Evolutionary conservation across 1,139 yeast species (phyloP).

Genomic region (Pichia sp.): DNA sequence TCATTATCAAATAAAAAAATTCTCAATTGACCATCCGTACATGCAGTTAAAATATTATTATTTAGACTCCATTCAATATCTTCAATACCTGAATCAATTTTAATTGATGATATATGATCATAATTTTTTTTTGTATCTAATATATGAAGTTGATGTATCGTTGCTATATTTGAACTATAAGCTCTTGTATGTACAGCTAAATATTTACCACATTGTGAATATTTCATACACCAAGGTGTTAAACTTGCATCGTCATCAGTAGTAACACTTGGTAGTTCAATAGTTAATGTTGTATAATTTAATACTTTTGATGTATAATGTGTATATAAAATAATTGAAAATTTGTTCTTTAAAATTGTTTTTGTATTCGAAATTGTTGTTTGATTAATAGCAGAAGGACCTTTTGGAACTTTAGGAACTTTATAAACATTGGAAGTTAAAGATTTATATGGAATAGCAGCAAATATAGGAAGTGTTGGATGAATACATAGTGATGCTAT

Average conservation of each 20-base stretch:
- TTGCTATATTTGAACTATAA: not conserved
- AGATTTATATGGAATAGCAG: not conserved
- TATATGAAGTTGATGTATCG: constrained; percentile 2
- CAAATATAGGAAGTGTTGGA: not conserved
- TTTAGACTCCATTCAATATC: constrained; percentile 11
- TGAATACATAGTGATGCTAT: not conserved
- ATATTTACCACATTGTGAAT: constrained; percentile 11
- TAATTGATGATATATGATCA: not conserved
- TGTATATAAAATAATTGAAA: constrained; percentile 1
- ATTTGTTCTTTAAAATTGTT: not conserved
- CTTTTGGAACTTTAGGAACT: not conserved
- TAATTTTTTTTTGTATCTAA: constrained; percentile 6
- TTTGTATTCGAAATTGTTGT: not conserved
- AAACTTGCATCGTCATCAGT: not conserved
- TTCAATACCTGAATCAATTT: constrained; percentile 2
- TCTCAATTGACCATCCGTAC: constrained; percentile 11
- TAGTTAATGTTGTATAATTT: constrained; percentile 3
- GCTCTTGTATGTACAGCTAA: constrained; percentile 10
- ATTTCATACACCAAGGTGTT: constrained; percentile 8
- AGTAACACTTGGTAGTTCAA: constrained; percentile 1
- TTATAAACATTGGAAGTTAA: not conserved
- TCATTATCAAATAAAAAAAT: constrained; percentile 5
- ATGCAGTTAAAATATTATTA: constrained; percentile 2
- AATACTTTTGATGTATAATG: constrained; percentile 1
- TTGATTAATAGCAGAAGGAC: constrained; percentile 1